Percentiles rank a stretch among this genome's conserved stretches.
These are phyloP conservation scores for Phytophthora pistaciae DNA, from an alignment of 352 stramenopile species.

Conservation along the genomic window DNA sequence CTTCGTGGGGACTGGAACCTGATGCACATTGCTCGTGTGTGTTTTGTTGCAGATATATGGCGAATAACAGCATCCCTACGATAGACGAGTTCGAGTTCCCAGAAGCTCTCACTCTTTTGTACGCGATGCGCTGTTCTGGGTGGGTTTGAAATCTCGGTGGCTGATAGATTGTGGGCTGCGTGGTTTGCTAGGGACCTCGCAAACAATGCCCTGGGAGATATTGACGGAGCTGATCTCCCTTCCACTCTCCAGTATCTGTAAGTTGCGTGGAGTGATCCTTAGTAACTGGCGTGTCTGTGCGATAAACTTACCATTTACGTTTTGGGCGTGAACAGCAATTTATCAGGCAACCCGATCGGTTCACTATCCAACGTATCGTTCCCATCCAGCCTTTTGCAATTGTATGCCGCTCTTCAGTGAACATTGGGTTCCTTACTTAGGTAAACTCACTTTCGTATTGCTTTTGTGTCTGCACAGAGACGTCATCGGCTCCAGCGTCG, in stretches of 20 bases:
- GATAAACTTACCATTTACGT: neutral
- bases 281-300: neutral
- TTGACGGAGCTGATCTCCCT: constrained; percentile 19
- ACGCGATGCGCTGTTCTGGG: neutral
- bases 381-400: constrained; percentile 34
- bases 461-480: constrained; percentile 13
- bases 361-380: constrained; percentile 34
- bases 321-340: constrained; percentile 33
- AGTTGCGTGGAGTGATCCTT: neutral
- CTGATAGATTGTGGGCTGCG: neutral
- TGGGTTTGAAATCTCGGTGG: neutral
- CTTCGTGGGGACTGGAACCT: neutral
- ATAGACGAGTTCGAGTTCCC: constrained; percentile 34
- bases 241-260: constrained; percentile 37
- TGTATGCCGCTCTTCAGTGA: constrained; percentile 32
- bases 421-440: neutral
- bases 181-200: constrained; percentile 26
- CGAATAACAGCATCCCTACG: constrained; percentile 45
- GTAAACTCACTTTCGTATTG: too few relatives aligned
- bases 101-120: constrained; percentile 34
- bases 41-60: constrained; percentile 26
- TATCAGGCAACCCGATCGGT: constrained; percentile 48
- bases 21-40: neutral
- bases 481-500: constrained; percentile 32
- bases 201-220: constrained; percentile 28